Evolutionary conservation across 164 flowering plant species (phyloP).

Genomic region (Chimonanthus praecox): DNA sequence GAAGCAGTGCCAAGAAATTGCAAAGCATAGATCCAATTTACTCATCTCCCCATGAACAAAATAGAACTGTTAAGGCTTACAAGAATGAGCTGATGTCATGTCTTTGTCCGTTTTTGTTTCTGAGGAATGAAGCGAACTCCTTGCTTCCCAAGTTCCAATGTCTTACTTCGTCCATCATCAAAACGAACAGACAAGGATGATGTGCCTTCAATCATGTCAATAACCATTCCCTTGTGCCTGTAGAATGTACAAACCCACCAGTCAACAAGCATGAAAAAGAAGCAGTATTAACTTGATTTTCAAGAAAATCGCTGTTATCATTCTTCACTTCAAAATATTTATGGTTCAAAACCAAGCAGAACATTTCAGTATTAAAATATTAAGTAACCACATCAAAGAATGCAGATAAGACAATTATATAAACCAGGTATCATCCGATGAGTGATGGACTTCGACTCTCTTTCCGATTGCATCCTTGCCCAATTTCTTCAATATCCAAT

Average conservation of each 20-base stretch:
- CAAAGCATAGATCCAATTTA: background rate
- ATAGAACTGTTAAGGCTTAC: background rate
- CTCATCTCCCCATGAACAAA: background rate
- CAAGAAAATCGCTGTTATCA: no score
- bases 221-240: conserved; percentile 82
- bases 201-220: conserved; percentile 47
- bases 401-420: background rate
- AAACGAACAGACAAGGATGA: conserved; percentile 53
- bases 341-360: background rate
- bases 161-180: conserved; percentile 70
- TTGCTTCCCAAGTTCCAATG: conserved; percentile 77
- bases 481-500: conserved; percentile 87
- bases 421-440: conserved; percentile 80
- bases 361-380: background rate
- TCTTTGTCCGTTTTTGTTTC: conserved; percentile 53
- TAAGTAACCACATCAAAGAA: background rate
- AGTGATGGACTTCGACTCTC: conserved; percentile 83
- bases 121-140: conserved; percentile 77
- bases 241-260: background rate
- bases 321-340: background rate
- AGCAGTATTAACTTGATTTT: no score
- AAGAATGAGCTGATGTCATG: conserved; percentile 15
- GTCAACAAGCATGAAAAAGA: background rate
- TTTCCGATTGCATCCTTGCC: conserved; percentile 96
- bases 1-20: background rate